Conservation (phyloP, 257 asterid genomes). For the Solanum virginianum region DNA sequence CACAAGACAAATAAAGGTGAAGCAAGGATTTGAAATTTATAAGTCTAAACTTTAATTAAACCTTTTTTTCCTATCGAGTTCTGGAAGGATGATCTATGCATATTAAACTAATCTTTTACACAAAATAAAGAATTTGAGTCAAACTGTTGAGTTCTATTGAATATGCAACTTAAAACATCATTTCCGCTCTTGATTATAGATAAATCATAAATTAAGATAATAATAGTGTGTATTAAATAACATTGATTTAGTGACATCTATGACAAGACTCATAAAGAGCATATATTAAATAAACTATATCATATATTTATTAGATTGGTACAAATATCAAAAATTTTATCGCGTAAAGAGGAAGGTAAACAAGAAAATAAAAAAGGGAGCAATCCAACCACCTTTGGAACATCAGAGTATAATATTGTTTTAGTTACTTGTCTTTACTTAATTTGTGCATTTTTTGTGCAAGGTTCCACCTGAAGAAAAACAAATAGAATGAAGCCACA, state of each 20-base stretch:
- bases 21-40: too few species aligned
- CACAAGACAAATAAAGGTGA: background rate
- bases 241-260: background rate
- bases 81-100: background rate
- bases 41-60: background rate
- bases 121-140: background rate
- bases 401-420: background rate
- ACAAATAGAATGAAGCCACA: slow-evolving; percentile 36
- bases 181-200: background rate
- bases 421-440: slow-evolving; percentile 17
- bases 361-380: background rate
- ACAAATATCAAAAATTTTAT: background rate
- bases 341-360: background rate
- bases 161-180: too few species aligned
- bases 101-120: fast-evolving
- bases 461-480: slow-evolving; percentile 24
- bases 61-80: background rate
- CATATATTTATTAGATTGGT: background rate
- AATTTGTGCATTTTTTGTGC: slow-evolving; percentile 20
- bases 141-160: background rate
- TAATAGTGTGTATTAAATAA: too few species aligned
- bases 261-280: background rate
- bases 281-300: background rate
- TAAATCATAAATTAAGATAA: too few species aligned
- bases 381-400: slow-evolving; percentile 1